Conservation (phyloP, 495 filamentous ascomycete species). For the Echria macrotheca region DNA sequence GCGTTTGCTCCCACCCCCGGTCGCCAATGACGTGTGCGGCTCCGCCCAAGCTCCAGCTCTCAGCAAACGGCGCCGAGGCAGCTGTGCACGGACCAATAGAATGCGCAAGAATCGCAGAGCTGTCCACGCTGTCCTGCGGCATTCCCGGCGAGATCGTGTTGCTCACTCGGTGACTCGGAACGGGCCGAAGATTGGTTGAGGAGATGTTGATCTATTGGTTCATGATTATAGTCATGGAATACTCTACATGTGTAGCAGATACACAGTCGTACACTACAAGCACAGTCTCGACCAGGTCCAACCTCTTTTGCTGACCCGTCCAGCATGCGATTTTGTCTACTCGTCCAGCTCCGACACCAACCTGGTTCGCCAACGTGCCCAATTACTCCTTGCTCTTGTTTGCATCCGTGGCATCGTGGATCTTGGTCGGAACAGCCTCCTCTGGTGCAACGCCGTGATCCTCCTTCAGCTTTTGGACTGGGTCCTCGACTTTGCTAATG, state of each 20-base stretch:
- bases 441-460: background rate
- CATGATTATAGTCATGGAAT: background rate
- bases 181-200: background rate
- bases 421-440: conserved; percentile 15
- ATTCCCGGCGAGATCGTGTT: too few relatives aligned
- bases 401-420: conserved; percentile 23
- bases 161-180: too few relatives aligned
- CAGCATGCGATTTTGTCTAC: too few relatives aligned
- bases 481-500: background rate
- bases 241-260: too few relatives aligned
- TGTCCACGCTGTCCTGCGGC: background rate
- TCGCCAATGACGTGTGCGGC: conserved; percentile 28
- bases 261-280: background rate
- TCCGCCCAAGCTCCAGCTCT: conserved; percentile 9
- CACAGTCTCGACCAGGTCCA: conserved; percentile 1
- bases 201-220: background rate
- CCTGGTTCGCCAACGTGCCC: background rate
- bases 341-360: background rate
- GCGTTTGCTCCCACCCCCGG: conserved; percentile 11
- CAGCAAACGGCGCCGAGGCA: background rate
- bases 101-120: conserved; percentile 12
- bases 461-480: conserved; percentile 1
- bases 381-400: conserved; percentile 25
- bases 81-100: conserved; percentile 17
- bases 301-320: too few relatives aligned